Conservation (phyloP, 2,329 filamentous ascomycete species). For the Hymenoscyphus occultus region DNA sequence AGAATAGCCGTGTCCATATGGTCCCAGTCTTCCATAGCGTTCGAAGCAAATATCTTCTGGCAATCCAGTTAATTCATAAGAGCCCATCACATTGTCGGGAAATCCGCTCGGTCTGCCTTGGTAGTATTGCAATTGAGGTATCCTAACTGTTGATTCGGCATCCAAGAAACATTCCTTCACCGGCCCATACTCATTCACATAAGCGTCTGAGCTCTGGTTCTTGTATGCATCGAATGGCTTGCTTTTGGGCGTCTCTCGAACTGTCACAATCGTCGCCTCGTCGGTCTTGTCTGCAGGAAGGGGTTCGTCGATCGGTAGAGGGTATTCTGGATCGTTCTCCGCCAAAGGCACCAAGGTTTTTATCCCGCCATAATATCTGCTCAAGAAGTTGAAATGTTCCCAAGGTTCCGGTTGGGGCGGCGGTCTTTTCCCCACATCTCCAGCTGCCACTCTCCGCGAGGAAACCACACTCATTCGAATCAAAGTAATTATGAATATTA, state of each 20-base stretch:
- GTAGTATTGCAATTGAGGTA: conserved; percentile 72
- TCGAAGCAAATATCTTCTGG: conserved; percentile 91
- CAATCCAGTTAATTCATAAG: conserved; percentile 75
- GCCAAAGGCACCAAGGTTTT: conserved; percentile 62
- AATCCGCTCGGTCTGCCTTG: conserved; percentile 79
- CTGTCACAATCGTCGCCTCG: conserved; percentile 36
- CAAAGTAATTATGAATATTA: conserved; percentile 75
- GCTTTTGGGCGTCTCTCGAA: conserved; percentile 44
- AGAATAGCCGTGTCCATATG: conserved; percentile 88
- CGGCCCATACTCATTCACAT: conserved; percentile 46
- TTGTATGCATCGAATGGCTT: conserved; percentile 62
- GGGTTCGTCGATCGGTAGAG: conserved; percentile 59
- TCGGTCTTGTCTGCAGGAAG: conserved; percentile 39
- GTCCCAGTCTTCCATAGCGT: conserved; percentile 79
- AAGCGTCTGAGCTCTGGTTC: conserved; percentile 47
- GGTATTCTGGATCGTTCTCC: conserved; percentile 79
- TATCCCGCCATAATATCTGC: conserved; percentile 87
- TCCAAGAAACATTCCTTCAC: conserved; percentile 80
- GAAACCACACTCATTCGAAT: conserved; percentile 71
- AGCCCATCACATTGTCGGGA: conserved; percentile 82
- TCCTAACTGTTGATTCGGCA: conserved; percentile 56
- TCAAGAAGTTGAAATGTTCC: conserved; percentile 83
- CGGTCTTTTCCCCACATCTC: conserved; percentile 56
- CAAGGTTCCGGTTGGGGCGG: conserved; percentile 65
- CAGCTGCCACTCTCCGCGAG: conserved; percentile 57